Percentiles rank a stretch among this genome's conserved stretches.
These are phyloP conservation scores for Pseudocercospora vitis DNA, from an alignment of 2,329 filamentous ascomycete species.

Conservation along the genomic window DNA sequence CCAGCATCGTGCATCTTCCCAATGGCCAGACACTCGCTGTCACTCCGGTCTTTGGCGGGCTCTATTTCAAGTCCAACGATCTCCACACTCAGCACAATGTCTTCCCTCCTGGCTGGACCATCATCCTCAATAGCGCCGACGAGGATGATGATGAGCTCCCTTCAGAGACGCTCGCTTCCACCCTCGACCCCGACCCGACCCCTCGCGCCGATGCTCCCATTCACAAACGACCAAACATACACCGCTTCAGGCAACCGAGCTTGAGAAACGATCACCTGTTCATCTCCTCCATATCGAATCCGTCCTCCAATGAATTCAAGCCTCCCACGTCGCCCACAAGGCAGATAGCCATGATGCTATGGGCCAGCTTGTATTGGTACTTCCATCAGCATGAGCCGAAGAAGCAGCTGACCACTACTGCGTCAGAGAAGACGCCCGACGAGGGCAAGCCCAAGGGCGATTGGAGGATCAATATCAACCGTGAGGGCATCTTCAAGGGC, in stretches of 20 bases:
- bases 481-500: constrained; percentile 84
- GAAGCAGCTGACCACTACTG: constrained; percentile 61
- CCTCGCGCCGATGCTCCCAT: constrained; percentile 24
- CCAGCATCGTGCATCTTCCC: constrained; percentile 66
- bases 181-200: constrained; percentile 16
- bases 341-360: constrained; percentile 95
- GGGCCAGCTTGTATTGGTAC: constrained; percentile 94
- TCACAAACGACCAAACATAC: constrained; percentile 47
- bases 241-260: constrained; percentile 72
- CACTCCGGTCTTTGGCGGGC: constrained; percentile 83
- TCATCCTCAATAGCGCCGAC: constrained; percentile 73
- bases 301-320: constrained; percentile 76
- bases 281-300: constrained; percentile 87
- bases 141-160: constrained; percentile 34
- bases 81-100: constrained; percentile 66
- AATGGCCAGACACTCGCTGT: constrained; percentile 84
- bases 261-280: constrained; percentile 78
- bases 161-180: constrained; percentile 8
- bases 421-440: constrained; percentile 63
- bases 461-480: constrained; percentile 80
- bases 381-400: constrained; percentile 82
- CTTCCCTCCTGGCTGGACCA: constrained; percentile 86
- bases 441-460: constrained; percentile 75
- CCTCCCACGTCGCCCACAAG: constrained; percentile 77
- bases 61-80: constrained; percentile 84